Evolutionary conservation across 352 stramenopile genomes (phyloP), one percentile per base, ranked within the genome.

Genomic region (Phytopythium delawarense): DNA sequence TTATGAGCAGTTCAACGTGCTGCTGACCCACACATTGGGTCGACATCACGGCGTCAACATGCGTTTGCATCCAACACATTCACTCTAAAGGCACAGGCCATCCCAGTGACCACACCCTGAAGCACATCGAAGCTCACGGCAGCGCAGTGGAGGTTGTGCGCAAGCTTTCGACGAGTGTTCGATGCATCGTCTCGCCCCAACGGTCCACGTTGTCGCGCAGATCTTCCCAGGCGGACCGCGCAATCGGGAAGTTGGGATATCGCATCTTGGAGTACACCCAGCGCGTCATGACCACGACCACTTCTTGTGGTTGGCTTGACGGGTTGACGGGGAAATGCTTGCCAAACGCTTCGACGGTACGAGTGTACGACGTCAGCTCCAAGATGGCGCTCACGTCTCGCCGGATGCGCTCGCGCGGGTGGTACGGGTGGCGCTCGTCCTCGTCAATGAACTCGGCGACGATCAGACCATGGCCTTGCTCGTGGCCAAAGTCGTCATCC

Each of bases 191-290:
- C 16, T 64, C 61, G 30, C 67, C 71, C 71, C 71, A 78, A 7
- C 71, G 65, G 52, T 73, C 67, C 62, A 78, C 71, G 44, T 75
- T 72, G 32, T 73, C 62, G 11, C 62, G 58, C 56, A 75, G 65
- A 37, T 78, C 71, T 25, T 78, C 62, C 71, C 67, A 75, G 18
- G 56, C 64, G 5, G 25, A 21, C 3, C 57, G 58, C 23, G 64
- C 63, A 3, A 78, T 57, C n/a, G 59, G 52, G 53, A 73, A 78
- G 4, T 40, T 61, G 11, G 71, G 67, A 35, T 61, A 65, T 39
- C 74, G 56, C 34, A 75, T 34, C 39, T 73, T 64, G 32, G 71
- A 73, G 55, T 69, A 75, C 5, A 69, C 59, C 68, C 65, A 76
- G 7, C 71, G 61, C 4, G 65, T 76, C 13, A 78, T 55, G 6